Percentiles rank a stretch among this genome's conserved stretches.
Evolutionary conservation across 1,284 basidiomycete species (phyloP).

Genomic region (Meripilus lineatus): DNA sequence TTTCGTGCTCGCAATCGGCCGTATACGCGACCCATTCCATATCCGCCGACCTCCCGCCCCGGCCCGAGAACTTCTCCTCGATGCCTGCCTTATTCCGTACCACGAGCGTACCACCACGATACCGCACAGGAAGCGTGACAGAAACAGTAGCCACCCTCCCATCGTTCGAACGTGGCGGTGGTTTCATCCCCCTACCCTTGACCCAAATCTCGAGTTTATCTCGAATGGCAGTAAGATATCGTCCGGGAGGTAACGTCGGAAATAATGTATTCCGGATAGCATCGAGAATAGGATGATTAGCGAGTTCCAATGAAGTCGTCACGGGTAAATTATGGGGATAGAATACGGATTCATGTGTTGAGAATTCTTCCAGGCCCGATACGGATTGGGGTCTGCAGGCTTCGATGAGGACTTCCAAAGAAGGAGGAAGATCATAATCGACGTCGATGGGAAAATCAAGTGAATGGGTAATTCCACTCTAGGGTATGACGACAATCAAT

Average conservation of each 20-base stretch:
- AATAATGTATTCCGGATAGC: constrained; percentile 66
- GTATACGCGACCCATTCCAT: constrained; percentile 74
- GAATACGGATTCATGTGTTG: constrained; percentile 58
- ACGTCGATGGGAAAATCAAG: constrained; percentile 78
- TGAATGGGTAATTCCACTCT: constrained; percentile 74
- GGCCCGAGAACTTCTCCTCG: constrained; percentile 59
- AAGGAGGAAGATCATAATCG: constrained; percentile 67
- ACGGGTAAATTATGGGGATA: constrained; percentile 68
- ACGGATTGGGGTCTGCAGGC: constrained; percentile 68
- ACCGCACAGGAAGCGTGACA: constrained; percentile 68
- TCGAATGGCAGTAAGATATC: constrained; percentile 61
- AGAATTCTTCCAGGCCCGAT: constrained; percentile 43
- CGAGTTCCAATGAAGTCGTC: constrained; percentile 69
- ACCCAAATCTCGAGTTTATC: constrained; percentile 68
- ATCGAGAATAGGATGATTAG: constrained; percentile 76
- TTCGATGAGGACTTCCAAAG: constrained; percentile 73
- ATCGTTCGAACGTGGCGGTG: constrained; percentile 54
- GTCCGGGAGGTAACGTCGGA: constrained; percentile 59
- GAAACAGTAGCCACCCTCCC: constrained; percentile 66
- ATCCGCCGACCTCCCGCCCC: constrained; percentile 58
- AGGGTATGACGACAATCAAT: too few relatives aligned
- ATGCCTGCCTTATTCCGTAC: constrained; percentile 51
- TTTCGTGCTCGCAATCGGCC: constrained; percentile 67
- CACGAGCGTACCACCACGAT: constrained; percentile 61
- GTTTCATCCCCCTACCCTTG: constrained; percentile 51